Evolutionary conservation across 495 filamentous ascomycete genomes (phyloP).

Genomic region (Aspergillus nidulans): DNA sequence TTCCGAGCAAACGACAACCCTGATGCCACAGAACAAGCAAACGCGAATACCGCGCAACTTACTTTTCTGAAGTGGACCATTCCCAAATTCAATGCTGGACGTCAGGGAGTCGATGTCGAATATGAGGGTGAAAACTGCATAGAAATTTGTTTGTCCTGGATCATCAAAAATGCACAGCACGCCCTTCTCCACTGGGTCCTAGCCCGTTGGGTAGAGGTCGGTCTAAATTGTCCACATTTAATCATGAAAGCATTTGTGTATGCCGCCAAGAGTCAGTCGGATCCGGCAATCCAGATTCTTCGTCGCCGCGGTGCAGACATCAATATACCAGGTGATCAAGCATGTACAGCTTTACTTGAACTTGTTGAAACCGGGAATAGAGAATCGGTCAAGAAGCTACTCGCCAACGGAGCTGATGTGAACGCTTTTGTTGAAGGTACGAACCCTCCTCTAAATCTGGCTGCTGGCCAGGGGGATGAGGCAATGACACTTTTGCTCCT

Average conservation of each 20-base stretch:
- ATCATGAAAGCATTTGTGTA: constrained; percentile 4
- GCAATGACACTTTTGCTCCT: constrained; percentile 17
- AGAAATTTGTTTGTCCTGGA: constrained; percentile 10
- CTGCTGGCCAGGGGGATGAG: constrained; percentile 11
- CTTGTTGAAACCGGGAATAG: neutral
- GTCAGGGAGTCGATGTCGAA: neutral
- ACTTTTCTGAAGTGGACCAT: constrained; percentile 11
- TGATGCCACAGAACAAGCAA: neutral
- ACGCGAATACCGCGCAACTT: neutral
- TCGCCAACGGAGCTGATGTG: constrained; percentile 19
- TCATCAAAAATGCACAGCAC: neutral
- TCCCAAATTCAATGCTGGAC: neutral
- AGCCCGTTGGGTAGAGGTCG: constrained; percentile 15
- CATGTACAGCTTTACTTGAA: constrained; percentile 15
- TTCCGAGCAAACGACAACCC: neutral
- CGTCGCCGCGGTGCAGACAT: constrained; percentile 16
- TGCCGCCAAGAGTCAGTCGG: constrained; percentile 11
- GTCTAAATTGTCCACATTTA: neutral
- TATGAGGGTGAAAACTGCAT: neutral
- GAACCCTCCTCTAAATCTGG: constrained; percentile 8
- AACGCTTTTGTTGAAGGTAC: constrained; percentile 5
- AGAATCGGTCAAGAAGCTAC: constrained; percentile 4
- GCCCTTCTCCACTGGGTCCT: constrained; percentile 15
- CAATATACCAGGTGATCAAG: neutral
- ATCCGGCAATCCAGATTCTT: constrained; percentile 15